Percentiles rank a stretch among this genome's conserved stretches.
These are phyloP conservation scores for Adansonia madagascariensis DNA, from an alignment of 441 rosid genomes.

Conservation along the genomic window DNA sequence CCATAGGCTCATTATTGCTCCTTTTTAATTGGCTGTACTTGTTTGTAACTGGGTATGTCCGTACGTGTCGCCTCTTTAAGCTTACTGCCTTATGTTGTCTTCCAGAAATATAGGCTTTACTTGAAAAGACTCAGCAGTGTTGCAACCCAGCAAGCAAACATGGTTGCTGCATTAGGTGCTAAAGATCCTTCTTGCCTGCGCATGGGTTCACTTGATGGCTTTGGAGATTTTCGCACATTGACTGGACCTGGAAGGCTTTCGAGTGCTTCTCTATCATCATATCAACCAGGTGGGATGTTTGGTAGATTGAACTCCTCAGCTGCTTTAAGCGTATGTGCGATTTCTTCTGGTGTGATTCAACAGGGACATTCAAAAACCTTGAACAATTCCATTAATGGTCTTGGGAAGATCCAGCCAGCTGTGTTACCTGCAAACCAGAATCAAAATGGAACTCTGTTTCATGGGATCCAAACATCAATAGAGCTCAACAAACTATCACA, in stretches of 20 bases:
- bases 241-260: conserved; percentile 59
- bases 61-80: conserved; percentile 1
- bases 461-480: conserved; percentile 51
- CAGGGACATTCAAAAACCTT: conserved; percentile 50
- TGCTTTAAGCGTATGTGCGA: conserved; percentile 56
- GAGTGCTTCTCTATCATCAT: conserved; percentile 48
- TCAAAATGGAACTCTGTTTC: conserved; percentile 50
- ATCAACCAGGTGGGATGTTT: conserved; percentile 52
- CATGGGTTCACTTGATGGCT: conserved; percentile 60
- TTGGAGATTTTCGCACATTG: conserved; percentile 56
- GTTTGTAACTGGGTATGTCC: too few relatives aligned
- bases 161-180: conserved; percentile 55
- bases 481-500: conserved; percentile 57
- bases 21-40: neutral
- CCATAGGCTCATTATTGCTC: neutral
- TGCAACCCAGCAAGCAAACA: conserved; percentile 51
- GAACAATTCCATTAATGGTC: conserved; percentile 44
- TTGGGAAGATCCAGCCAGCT: conserved; percentile 54
- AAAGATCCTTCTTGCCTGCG: conserved; percentile 62
- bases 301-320: conserved; percentile 66
- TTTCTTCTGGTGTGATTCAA: conserved; percentile 61
- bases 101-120: conserved; percentile 90
- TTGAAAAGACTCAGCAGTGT: conserved; percentile 64
- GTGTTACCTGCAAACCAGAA: conserved; percentile 48
- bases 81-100: conserved; percentile 28